Conservation (phyloP, 257 asterid genomes). For the Plantago elongata region DNA sequence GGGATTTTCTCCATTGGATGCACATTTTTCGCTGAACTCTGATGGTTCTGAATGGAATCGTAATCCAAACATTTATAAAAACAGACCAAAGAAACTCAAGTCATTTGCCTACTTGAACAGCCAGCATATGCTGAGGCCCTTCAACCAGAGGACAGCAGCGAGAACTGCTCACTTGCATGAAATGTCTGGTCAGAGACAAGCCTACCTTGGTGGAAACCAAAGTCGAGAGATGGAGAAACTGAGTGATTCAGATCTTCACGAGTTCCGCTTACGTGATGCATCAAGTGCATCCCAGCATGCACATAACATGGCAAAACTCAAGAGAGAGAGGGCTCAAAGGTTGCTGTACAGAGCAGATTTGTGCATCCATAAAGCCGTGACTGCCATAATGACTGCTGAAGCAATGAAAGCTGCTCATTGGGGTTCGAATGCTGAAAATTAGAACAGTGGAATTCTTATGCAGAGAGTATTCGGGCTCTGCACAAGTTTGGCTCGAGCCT, state of each 20-base stretch:
- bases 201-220: constrained; percentile 32
- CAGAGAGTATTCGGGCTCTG: constrained; percentile 15
- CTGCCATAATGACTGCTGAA: constrained; percentile 74
- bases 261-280: constrained; percentile 69
- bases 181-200: constrained; percentile 39
- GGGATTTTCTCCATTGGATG: constrained; percentile 37
- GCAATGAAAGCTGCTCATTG: constrained; percentile 55
- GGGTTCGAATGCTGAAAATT: constrained; percentile 28
- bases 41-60: constrained; percentile 62
- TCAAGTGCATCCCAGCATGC: constrained; percentile 63
- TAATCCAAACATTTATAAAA: constrained; percentile 41
- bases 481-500: constrained; percentile 1
- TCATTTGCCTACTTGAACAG: constrained; percentile 35
- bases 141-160: constrained; percentile 40
- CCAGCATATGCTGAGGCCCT: constrained; percentile 27
- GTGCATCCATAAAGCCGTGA: constrained; percentile 77
- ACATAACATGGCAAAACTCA: constrained; percentile 56
- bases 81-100: constrained; percentile 53
- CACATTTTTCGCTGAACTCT: constrained; percentile 24
- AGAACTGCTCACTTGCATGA: constrained; percentile 51
- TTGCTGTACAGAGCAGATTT: constrained; percentile 63
- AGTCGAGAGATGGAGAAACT: constrained; percentile 35
- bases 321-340: constrained; percentile 76
- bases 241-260: constrained; percentile 46
- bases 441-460: constrained; percentile 16